A percentile compares a stretch with the other conserved stretches of the same genome.
Conservation (phyloP, 164 flowering plant genomes). For the Macadamia tetraphylla region DNA sequence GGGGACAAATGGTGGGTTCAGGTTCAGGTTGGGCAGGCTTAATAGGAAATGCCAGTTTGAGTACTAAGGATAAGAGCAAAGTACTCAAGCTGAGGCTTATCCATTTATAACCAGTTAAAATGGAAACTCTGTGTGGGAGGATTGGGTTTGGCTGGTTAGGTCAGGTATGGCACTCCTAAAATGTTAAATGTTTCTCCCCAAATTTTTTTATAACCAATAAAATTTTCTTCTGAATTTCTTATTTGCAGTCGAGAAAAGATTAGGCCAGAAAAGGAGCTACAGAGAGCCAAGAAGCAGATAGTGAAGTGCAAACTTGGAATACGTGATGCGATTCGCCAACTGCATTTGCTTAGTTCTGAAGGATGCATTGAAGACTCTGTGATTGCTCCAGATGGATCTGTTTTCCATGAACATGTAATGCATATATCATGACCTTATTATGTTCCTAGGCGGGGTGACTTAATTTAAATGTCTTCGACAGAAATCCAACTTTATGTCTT, state of each 20-base stretch:
- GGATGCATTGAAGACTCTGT: slow-evolving; percentile 74
- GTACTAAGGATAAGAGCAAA: no score
- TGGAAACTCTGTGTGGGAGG: no score
- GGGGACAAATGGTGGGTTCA: no score
- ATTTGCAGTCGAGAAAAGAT: slow-evolving; percentile 86
- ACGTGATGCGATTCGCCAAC: slow-evolving; percentile 80
- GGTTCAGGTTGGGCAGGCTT: no score
- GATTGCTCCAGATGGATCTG: slow-evolving; percentile 82
- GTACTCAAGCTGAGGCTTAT: no score
- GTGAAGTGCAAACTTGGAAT: slow-evolving; percentile 84
- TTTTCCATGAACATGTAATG: slow-evolving; percentile 87
- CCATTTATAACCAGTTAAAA: no score
- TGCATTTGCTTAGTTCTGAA: slow-evolving; percentile 67
- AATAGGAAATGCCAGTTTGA: no score
- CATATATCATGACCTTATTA: neutral
- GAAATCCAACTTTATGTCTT: neutral
- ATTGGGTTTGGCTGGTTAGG: no score
- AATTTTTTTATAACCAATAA: no score
- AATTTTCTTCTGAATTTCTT: neutral
- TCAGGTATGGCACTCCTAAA: no score
- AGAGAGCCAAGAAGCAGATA: slow-evolving; percentile 84
- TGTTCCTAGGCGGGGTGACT: neutral
- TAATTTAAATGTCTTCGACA: neutral
- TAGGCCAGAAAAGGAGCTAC: slow-evolving; percentile 82
- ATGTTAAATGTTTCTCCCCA: no score